A percentile compares a stretch with the other conserved stretches of the same genome.
Evolutionary conservation across 2,329 filamentous ascomycete genomes (phyloP).

Genomic region (Hysterium pulicare): DNA sequence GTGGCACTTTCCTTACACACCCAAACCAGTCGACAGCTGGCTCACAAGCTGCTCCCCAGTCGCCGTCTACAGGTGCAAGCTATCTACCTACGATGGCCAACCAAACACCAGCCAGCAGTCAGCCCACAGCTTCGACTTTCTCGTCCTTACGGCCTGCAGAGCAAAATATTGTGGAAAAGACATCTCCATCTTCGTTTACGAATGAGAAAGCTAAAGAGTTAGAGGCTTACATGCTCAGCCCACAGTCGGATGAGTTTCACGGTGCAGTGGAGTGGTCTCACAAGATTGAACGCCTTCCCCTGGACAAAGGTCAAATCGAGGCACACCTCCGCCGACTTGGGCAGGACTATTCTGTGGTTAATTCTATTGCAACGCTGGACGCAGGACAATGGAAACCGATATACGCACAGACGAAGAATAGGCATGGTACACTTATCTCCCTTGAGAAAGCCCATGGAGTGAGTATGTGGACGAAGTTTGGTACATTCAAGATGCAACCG

Average conservation of each 20-base stretch:
- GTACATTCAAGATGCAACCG: conserved; percentile 9
- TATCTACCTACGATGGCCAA: too few relatives aligned
- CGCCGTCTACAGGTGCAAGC: too few relatives aligned
- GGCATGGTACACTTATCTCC: conserved; percentile 14
- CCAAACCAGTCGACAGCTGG: neutral
- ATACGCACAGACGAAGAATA: conserved; percentile 7
- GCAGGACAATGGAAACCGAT: conserved; percentile 16
- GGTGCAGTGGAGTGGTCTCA: conserved; percentile 7
- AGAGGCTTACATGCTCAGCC: conserved; percentile 17
- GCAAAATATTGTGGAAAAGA: too few relatives aligned
- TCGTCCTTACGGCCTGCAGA: too few relatives aligned
- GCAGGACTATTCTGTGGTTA: conserved; percentile 14
- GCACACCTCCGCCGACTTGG: conserved; percentile 9
- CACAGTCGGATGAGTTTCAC: conserved; percentile 3
- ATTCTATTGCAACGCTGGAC: conserved; percentile 12
- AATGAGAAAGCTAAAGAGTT: conserved; percentile 4
- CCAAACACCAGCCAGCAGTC: too few relatives aligned
- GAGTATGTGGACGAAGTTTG: conserved; percentile 13
- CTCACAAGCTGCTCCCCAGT: neutral
- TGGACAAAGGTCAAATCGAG: conserved; percentile 9
- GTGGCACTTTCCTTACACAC: neutral
- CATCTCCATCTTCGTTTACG: too few relatives aligned
- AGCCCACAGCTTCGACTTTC: too few relatives aligned
- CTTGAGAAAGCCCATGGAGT: conserved; percentile 9
- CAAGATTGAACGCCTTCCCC: conserved; percentile 11